Base-by-base conservation (phyloP, 768 basidiomycete genomes). In the Pisolithus sp. region DNA sequence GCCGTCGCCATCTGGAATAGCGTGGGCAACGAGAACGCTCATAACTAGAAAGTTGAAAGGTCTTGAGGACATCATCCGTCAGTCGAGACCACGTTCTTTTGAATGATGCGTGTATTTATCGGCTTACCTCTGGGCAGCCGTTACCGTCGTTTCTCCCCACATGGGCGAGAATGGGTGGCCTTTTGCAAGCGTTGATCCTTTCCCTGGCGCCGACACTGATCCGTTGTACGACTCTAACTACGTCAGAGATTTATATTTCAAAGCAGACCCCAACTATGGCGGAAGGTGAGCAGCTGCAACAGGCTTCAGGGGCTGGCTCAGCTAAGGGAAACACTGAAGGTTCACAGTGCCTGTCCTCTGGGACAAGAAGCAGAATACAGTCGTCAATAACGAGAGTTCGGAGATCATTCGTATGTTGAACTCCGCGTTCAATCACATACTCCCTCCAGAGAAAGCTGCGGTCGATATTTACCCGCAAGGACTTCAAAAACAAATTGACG, bases 381-480 rank as follows among this genome's bases (percentile, higher is more conserved):
- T 97, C 58, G 96, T 99, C 52, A 97, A 93, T 74, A 98, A 97
- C 66, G 95, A 99, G 65, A 86, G 84, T 57, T 83, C 88, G 2
- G 95, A 98, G 71, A 93, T 98, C 64, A 92, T 98, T 62, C 85
- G 95, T 51, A 88, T 95, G 7, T 80, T 98, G 72, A 97, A 99
- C 70, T 76, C 77, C 7, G 85, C 79, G 2, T 94, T 95, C 73
- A 84, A 96, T 65, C 73, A 83, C 20, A 59, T 86, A 18, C 52
- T 96, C 7, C 76, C 88, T 4, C 66, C 74, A 1, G 85, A 87
- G 5, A 80, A 83, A 54, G 83, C 81, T 3, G 67, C 72, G 18
- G 59, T 87, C 44, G 84, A 94, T 62, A 74, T 88, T 44, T 97
- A 96, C 67, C 96, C 95, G 0, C 73, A 80, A 54, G 70, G 77